Evolutionary conservation across 1,284 basidiomycete genomes (phyloP).

Genomic region (Pyrrhoderma lamaoense): DNA sequence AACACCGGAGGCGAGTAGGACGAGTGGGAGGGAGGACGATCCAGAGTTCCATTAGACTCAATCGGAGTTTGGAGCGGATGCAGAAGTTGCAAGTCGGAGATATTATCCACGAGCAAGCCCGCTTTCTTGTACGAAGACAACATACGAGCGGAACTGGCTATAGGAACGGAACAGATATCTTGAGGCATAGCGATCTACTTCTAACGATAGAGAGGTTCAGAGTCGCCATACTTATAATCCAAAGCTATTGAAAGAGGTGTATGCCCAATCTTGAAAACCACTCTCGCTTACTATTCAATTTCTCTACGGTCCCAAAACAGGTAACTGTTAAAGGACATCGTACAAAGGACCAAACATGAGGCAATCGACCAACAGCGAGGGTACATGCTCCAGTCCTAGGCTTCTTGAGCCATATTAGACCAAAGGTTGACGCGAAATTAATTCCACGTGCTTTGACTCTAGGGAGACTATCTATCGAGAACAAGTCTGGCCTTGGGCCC

Average conservation of each 20-base stretch:
- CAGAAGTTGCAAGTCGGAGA: not conserved
- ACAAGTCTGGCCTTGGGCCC: too few relatives aligned
- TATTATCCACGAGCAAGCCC: not conserved
- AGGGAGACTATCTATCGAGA: too few relatives aligned
- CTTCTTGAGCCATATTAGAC: too few relatives aligned
- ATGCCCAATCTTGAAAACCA: not conserved
- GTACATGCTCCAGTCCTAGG: not conserved
- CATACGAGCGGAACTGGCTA: not conserved
- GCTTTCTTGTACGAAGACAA: too few relatives aligned
- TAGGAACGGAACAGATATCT: conserved; percentile 2
- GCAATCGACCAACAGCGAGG: not conserved
- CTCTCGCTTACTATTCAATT: conserved; percentile 10
- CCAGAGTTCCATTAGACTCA: not conserved
- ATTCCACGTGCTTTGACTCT: too few relatives aligned
- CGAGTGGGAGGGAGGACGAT: conserved; percentile 3
- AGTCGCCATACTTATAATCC: not conserved
- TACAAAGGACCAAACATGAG: conserved; percentile 1
- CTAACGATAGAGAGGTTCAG: not conserved
- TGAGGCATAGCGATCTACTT: not conserved
- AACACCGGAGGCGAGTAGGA: not conserved
- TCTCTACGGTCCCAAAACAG: conserved; percentile 1
- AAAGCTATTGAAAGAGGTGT: not conserved
- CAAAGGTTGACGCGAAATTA: too few relatives aligned
- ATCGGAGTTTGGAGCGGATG: not conserved
- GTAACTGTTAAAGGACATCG: not conserved